These are phyloP conservation scores for Russula brevipes DNA, from an alignment of 768 basidiomycete species.

Conservation along the genomic window DNA sequence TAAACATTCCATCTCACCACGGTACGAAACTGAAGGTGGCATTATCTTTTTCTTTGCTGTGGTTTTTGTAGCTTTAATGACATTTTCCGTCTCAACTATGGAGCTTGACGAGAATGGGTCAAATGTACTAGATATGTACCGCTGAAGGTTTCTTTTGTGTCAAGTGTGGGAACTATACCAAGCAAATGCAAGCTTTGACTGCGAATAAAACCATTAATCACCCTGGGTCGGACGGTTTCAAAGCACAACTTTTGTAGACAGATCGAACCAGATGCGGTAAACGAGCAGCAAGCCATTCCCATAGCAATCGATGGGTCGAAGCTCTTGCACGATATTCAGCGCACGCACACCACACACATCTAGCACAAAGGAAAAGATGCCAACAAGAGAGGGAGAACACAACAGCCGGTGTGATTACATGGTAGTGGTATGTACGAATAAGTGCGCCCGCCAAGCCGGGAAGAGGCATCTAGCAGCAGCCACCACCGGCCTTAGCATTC, in stretches of 20 bases:
- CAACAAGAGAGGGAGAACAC: slow-evolving; percentile 5
- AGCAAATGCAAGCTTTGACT: not conserved
- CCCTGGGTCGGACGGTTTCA: not conserved
- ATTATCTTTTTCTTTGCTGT: slow-evolving; percentile 6
- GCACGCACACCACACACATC: slow-evolving; percentile 4
- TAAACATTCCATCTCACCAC: slow-evolving; percentile 14
- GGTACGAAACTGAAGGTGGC: not conserved
- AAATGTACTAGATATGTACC: slow-evolving; percentile 12
- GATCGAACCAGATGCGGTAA: not conserved
- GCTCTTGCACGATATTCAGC: not conserved
- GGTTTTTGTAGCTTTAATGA: slow-evolving; percentile 61
- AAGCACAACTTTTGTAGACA: not conserved
- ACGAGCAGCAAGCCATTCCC: not conserved
- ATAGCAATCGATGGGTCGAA: not conserved
- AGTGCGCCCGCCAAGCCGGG: not conserved
- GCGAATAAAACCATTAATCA: not conserved
- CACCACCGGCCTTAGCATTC: slow-evolving; percentile 49
- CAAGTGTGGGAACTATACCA: slow-evolving; percentile 16
- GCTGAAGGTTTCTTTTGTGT: not conserved
- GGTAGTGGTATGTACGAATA: slow-evolving; percentile 21
- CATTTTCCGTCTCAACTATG: slow-evolving; percentile 87
- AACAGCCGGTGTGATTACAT: slow-evolving; percentile 22
- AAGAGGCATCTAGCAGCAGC: slow-evolving; percentile 51
- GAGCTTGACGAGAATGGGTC: slow-evolving; percentile 31
- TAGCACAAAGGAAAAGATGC: slow-evolving; percentile 7